Base-by-base conservation (phyloP, 805 yeast species). In the Candida easanensis region DNA sequence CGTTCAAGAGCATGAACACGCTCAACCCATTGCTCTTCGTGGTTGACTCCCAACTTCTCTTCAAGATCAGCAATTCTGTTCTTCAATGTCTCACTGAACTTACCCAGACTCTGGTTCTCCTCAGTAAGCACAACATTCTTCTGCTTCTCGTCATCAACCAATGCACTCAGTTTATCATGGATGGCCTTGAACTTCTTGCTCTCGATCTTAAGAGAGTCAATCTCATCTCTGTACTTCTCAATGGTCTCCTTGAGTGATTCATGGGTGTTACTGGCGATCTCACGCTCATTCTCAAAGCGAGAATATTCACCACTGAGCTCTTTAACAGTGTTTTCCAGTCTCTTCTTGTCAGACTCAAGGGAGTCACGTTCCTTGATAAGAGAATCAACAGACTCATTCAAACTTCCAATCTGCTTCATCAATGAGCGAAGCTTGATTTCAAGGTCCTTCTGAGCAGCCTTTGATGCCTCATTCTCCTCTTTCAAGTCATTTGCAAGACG, bases 101-200 rank as follows among this genome's bases (percentile, higher is more conserved):
- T 80, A 21, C 74, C 76, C 33, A 84, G 57, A 1, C 84, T 74
- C 53, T 79, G 80, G 54, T 82, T 84, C 56, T 85, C 93, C 60
- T 85, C 88, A 19, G 69, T 64, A 4, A 80, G 61, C 38, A 80
- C 77, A 44, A 82, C 65, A 31, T 76, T 72, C 36, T 79, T 79
- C 35, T 75, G 74, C 46, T 80, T 74, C 42, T 74, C 66, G 13
- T 59, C 59, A 33, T 68, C 71, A 44, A 60, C 52, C 15, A 49
- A 21, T 3, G 51, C 43, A 18, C 51, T 56, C 41, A 65, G 52
- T 5, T 56, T 52, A 5, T 60, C 51, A 16, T 62, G 45, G 16
- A 52, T 41, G 4, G 38, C 21, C 36, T 59, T 56, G 16, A 51
- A 46, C 8, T 46, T 52, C 15, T 48, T 51, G n/a, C 67, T 47